Conservation (phyloP, 2,329 filamentous ascomycete species). For the Nemania sp. region DNA sequence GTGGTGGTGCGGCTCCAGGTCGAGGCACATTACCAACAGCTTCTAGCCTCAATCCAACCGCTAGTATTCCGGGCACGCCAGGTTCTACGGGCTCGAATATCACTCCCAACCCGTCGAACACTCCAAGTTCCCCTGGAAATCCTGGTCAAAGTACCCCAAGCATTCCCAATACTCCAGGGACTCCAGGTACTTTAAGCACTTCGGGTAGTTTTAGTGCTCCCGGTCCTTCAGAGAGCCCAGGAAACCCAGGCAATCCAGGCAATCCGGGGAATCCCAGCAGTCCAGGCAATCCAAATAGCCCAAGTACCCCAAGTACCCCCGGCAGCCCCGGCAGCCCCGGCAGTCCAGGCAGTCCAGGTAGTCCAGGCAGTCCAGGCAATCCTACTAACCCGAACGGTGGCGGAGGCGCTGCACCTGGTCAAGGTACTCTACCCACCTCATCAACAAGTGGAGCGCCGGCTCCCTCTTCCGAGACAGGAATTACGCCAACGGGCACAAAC, state of each 20-base stretch:
- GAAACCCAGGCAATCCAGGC: not conserved
- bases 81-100: slow-evolving; percentile 13
- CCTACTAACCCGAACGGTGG: slow-evolving; percentile 31
- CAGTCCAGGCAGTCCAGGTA: not conserved
- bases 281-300: not conserved
- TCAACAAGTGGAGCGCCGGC: slow-evolving; percentile 15
- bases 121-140: slow-evolving; percentile 13
- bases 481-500: slow-evolving; percentile 15
- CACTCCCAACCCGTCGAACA: slow-evolving; percentile 2
- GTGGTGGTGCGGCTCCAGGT: slow-evolving; percentile 31
- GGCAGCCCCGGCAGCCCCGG: not conserved
- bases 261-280: not conserved
- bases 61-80: slow-evolving; percentile 4
- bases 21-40: slow-evolving; percentile 29
- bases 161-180: slow-evolving; percentile 10
- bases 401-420: slow-evolving; percentile 30
- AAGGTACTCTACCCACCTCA: slow-evolving; percentile 12
- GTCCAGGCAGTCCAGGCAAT: not conserved
- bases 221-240: not conserved
- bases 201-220: not conserved
- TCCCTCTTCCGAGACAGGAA: not conserved
- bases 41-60: slow-evolving; percentile 22
- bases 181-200: slow-evolving; percentile 2
- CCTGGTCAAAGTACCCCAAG: slow-evolving; percentile 6
- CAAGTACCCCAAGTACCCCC: not conserved